These are phyloP conservation scores for Phaffomyces opuntiae DNA, from an alignment of 805 yeast species.

Conservation along the genomic window DNA sequence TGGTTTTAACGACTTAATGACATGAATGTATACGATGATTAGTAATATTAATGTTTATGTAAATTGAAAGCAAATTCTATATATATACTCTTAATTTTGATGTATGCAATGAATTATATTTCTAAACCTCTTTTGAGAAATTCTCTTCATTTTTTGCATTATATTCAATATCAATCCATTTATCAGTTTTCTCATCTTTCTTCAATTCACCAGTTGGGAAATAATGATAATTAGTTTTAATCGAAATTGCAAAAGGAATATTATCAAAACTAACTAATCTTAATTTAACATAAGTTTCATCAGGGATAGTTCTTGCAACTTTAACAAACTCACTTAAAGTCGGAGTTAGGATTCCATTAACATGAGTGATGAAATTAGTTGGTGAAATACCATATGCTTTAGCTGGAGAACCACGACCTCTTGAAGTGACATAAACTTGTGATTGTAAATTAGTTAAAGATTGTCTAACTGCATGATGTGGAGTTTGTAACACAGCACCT, in stretches of 20 bases:
- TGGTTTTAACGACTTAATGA: no score
- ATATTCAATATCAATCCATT: constrained; percentile 50
- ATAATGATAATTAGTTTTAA: constrained; percentile 84
- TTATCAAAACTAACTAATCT: constrained; percentile 80
- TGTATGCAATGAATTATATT: no score
- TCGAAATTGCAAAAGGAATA: constrained; percentile 77
- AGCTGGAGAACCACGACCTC: constrained; percentile 81
- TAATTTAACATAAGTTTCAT: constrained; percentile 72
- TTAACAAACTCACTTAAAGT: constrained; percentile 60
- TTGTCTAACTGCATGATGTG: constrained; percentile 92
- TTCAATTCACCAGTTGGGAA: constrained; percentile 66
- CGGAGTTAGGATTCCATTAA: constrained; percentile 68
- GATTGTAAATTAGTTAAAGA: constrained; percentile 72
- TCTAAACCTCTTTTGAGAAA: constrained; percentile 14
- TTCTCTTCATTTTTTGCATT: constrained; percentile 28
- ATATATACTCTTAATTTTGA: not conserved
- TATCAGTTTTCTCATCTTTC: constrained; percentile 37
- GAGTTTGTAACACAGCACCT: constrained; percentile 76
- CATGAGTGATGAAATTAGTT: constrained; percentile 84
- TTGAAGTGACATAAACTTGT: constrained; percentile 72
- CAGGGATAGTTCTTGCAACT: constrained; percentile 65
- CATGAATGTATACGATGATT: not conserved
- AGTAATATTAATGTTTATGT: not conserved
- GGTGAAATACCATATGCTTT: constrained; percentile 71
- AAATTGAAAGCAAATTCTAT: not conserved